Conservation (phyloP, 331 rosid species). For the Rhamnella rubrinervis region DNA sequence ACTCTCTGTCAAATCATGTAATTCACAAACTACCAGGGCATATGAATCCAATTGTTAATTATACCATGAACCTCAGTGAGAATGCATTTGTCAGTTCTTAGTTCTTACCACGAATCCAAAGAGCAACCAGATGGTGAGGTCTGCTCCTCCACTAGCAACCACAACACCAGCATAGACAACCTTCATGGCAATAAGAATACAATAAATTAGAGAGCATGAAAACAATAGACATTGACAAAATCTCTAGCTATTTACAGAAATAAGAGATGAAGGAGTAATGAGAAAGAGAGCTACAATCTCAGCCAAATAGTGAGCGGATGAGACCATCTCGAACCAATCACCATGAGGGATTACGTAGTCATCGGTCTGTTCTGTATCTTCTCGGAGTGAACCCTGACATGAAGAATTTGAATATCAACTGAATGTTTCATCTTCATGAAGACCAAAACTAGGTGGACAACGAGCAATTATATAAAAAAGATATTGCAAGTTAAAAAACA, state of each 20-base stretch:
- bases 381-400: constrained; percentile 70
- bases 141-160: constrained; percentile 75
- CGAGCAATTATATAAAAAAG: constrained; percentile 6
- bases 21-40: constrained; percentile 47
- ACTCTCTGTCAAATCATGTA: neutral
- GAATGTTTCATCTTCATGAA: neutral
- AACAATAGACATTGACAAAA: neutral
- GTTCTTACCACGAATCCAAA: constrained; percentile 70
- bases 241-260: neutral
- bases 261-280: constrained; percentile 9
- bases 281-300: constrained; percentile 63
- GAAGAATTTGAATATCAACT: constrained; percentile 17
- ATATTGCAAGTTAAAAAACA: constrained; percentile 18
- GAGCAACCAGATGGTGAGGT: constrained; percentile 73
- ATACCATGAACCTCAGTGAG: no score
- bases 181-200: constrained; percentile 34
- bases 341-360: constrained; percentile 76
- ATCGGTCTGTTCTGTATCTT: constrained; percentile 36
- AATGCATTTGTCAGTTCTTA: no score
- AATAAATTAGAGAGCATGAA: neutral
- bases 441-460: neutral
- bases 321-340: constrained; percentile 83
- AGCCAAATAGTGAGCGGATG: constrained; percentile 86
- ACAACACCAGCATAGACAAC: constrained; percentile 73
- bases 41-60: no score